These are phyloP conservation scores for Cutaneotrichosporon sp. DNA, from an alignment of 1,284 basidiomycete species.

Conservation along the genomic window DNA sequence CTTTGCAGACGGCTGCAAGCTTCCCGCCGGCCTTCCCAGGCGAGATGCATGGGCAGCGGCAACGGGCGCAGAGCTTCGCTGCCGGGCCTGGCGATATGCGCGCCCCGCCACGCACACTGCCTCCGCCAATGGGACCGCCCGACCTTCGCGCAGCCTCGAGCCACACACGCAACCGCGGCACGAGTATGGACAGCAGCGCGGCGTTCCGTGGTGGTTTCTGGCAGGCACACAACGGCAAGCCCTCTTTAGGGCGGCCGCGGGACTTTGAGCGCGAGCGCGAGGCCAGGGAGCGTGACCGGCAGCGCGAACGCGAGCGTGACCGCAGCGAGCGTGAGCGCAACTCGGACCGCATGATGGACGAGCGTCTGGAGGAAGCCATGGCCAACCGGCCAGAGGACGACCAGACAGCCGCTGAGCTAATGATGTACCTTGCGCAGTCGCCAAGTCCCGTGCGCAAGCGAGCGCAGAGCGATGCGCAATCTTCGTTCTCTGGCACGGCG, in stretches of 20 bases:
- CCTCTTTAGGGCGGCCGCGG: not conserved
- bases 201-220: constrained; percentile 23
- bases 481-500: constrained; percentile 32
- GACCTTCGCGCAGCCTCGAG: constrained; percentile 8
- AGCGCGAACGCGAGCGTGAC: constrained; percentile 20
- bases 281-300: constrained; percentile 12
- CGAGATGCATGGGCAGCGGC: constrained; percentile 23
- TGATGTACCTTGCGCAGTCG: constrained; percentile 53
- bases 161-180: constrained; percentile 17
- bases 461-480: constrained; percentile 13
- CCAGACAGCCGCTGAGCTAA: constrained; percentile 49
- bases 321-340: constrained; percentile 12
- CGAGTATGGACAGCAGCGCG: constrained; percentile 24
- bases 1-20: constrained; percentile 4
- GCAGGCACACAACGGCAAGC: constrained; percentile 15
- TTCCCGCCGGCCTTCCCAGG: constrained; percentile 16
- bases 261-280: constrained; percentile 11
- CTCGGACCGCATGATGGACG: constrained; percentile 8
- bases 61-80: constrained; percentile 23
- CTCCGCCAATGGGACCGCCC: constrained; percentile 11
- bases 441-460: constrained; percentile 37
- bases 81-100: constrained; percentile 16
- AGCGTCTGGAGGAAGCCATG: constrained; percentile 9
- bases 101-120: constrained; percentile 10
- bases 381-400: constrained; percentile 39